Evolutionary conservation across 176 grass and related monocot species (phyloP).

Genomic region (Oryza nivara): DNA sequence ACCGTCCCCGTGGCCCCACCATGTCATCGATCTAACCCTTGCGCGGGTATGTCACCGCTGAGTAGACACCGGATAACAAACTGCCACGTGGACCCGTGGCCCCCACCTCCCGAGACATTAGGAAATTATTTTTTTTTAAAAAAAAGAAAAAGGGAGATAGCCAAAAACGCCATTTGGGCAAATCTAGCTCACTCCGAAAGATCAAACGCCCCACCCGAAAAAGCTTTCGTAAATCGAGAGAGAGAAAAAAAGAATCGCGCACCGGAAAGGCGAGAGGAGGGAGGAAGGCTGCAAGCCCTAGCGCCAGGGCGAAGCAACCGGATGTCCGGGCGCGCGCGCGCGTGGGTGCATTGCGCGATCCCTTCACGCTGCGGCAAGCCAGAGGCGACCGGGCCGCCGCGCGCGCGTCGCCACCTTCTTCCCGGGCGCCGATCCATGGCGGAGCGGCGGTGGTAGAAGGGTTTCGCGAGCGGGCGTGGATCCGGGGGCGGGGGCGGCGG

Average conservation of each 20-base stretch:
- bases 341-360: constrained; percentile 41
- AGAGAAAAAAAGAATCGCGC: background rate
- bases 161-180: constrained; percentile 7
- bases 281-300: constrained; percentile 46
- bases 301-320: constrained; percentile 40
- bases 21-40: too few relatives aligned
- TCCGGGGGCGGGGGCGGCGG: constrained; percentile 22
- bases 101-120: too few relatives aligned
- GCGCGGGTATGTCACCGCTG: too few relatives aligned
- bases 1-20: too few relatives aligned
- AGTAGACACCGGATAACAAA: too few relatives aligned
- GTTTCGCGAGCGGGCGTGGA: constrained; percentile 21
- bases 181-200: constrained; percentile 45
- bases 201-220: constrained; percentile 30
- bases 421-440: constrained; percentile 19
- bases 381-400: constrained; percentile 30
- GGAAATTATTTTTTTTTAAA: too few relatives aligned
- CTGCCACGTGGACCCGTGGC: too few relatives aligned
- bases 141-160: background rate
- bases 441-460: background rate
- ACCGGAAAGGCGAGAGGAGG: background rate
- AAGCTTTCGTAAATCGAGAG: constrained; percentile 1
- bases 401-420: background rate
- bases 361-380: constrained; percentile 58
- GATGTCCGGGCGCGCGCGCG: background rate